phyloP scores from a whole-genome alignment of 1,284 basidiomycete species.

The Tranzscheliella williamsii region DNA sequence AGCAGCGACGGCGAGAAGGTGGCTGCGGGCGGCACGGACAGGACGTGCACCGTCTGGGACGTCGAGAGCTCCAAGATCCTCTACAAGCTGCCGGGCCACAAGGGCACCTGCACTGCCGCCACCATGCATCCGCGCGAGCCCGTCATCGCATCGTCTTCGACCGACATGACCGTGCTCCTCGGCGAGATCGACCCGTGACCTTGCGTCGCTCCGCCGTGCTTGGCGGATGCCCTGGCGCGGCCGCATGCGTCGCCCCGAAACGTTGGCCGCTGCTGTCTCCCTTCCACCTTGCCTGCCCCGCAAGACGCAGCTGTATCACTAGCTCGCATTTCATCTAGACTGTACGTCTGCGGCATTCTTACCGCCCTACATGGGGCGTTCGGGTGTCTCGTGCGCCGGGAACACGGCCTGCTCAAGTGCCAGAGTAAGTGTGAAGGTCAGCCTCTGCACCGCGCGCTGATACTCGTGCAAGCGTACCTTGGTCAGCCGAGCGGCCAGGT shows the following conservation, averaged over 20 bases:
- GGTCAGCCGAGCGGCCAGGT: too few species aligned
- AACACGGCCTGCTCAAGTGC: too few species aligned
- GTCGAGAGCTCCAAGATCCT: constrained; percentile 45
- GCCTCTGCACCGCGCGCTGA: too few species aligned
- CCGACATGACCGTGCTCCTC: constrained; percentile 51
- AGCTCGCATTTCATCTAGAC: background rate
- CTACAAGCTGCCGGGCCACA: constrained; percentile 60
- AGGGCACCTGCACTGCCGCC: constrained; percentile 57
- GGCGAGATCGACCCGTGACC: constrained; percentile 50
- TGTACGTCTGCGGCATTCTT: constrained; percentile 6
- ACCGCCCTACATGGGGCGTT: too few species aligned
- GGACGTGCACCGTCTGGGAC: constrained; percentile 58
- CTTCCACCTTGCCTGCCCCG: background rate
- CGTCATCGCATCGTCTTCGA: constrained; percentile 52
- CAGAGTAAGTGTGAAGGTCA: too few species aligned
- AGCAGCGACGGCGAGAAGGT: constrained; percentile 52
- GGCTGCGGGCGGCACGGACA: constrained; percentile 52
- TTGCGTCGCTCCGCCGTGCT: too few species aligned
- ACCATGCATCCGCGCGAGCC: constrained; percentile 59
- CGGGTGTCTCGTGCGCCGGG: too few species aligned
- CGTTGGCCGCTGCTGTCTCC: background rate
- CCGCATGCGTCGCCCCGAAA: too few species aligned
- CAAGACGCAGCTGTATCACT: background rate
- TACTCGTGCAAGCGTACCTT: too few species aligned
- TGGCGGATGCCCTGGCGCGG: too few species aligned